Base-by-base conservation (phyloP, 2,329 filamentous ascomycete species). In the Sporothrix dimorphospora region DNA sequence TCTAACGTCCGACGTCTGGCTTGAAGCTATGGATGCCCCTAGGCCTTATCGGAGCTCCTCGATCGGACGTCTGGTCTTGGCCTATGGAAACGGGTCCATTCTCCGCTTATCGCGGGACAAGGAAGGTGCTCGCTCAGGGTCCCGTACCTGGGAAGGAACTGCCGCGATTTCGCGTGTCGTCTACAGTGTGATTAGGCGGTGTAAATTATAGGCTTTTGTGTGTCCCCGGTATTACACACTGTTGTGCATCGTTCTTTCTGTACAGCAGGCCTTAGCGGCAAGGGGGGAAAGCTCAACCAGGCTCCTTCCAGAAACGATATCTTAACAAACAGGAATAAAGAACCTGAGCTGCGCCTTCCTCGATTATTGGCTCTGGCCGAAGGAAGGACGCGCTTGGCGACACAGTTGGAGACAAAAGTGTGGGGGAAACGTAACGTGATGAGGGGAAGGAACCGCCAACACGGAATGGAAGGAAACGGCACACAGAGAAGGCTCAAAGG, bases 41-140 rank as follows among this genome's bases (percentile, higher is more conserved):
- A 27, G n/a, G 21, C 63, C 12, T 66, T 66, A 66, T 66, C 61
- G 24, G 63, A 66, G 63, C 63, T 66, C 42, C 14, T 66, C 27
- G 21, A 45, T 45, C 59, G 38, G 21, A 21, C 21, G 63, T 21
- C 21, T 12, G 6, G 30, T 6, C 30, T 7, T 34, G 53, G 53
- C 30, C 51, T 27, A 30, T 55, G 14, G 7, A 47, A 34, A 34
- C 42, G 63, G 24, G 63, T 49, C 63, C 14, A 6, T 21, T 61
- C 38, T 45, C n/a, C 12, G 59, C 59, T 45, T 65, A 65, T 65
- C 59, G 38, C 38, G 59, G 38, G 34, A 27, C 38, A 21, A 59
- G 55, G n/a, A 27, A 45, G 38, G n/a, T 21, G 59, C 59, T 61
- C n/a, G 57, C 5, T 14, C 34, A 40, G 30, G 34, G 19, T 42